Conservation (phyloP, 352 stramenopile genomes). For the Globisporangium spiculum region DNA sequence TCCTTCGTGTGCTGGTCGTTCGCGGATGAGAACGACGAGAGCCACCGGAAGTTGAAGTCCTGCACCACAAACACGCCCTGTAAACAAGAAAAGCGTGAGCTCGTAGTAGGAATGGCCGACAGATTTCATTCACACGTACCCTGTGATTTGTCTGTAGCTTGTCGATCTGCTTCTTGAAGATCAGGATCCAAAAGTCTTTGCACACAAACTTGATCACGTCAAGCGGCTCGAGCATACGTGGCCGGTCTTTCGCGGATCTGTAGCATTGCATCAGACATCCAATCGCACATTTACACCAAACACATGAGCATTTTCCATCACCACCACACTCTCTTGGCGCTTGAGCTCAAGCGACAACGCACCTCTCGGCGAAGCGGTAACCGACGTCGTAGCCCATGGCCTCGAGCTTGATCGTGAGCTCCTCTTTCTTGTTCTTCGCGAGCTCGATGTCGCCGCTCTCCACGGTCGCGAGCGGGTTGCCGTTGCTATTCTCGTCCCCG, state of each 20-base stretch:
- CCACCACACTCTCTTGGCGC: not conserved
- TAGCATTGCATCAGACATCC: not conserved
- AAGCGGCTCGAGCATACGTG: constrained; percentile 86
- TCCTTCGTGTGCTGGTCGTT: constrained; percentile 85
- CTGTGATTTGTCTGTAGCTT: constrained; percentile 98
- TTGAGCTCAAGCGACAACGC: not conserved
- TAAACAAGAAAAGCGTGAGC: not conserved
- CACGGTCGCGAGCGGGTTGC: constrained; percentile 15
- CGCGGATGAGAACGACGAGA: constrained; percentile 77
- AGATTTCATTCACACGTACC: constrained; percentile 27
- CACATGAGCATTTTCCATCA: not conserved
- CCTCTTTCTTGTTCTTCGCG: constrained; percentile 62
- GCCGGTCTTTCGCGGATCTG: constrained; percentile 61
- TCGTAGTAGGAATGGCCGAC: too few species aligned
- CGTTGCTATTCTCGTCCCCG: constrained; percentile 9
- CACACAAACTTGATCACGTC: constrained; percentile 98
- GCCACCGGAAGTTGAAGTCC: constrained; percentile 94
- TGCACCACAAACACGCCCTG: constrained; percentile 94
- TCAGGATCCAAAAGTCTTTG: constrained; percentile 97
- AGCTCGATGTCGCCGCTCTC: constrained; percentile 37
- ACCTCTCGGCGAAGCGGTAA: constrained; percentile 81
- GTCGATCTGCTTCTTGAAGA: constrained; percentile 98
- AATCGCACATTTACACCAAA: not conserved
- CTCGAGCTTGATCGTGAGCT: constrained; percentile 79
- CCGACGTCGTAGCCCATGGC: constrained; percentile 86